Conservation (phyloP, 2,329 filamentous ascomycete genomes). For the Talaromyces sp. region DNA sequence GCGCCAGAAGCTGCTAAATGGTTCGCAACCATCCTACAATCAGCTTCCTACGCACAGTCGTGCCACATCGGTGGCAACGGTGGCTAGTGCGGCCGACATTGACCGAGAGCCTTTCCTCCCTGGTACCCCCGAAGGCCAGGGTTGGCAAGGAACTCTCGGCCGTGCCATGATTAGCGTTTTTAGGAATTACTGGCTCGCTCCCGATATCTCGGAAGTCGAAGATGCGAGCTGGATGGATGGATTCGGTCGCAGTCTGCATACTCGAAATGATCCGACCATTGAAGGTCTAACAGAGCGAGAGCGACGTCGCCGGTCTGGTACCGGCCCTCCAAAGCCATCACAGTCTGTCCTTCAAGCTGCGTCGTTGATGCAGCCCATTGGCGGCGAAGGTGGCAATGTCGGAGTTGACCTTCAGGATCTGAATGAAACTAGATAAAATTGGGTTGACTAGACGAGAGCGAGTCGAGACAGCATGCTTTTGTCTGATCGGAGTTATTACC, state of each 20-base stretch:
- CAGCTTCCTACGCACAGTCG: conserved; percentile 41
- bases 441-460: neutral
- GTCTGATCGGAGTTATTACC: neutral
- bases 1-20: conserved; percentile 62
- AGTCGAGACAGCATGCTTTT: neutral
- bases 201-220: conserved; percentile 44
- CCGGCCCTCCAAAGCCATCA: conserved; percentile 50
- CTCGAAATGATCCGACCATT: conserved; percentile 41
- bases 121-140: conserved; percentile 69
- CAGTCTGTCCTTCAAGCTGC: conserved; percentile 35
- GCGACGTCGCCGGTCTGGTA: conserved; percentile 59
- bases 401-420: conserved; percentile 38
- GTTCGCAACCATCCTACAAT: conserved; percentile 40
- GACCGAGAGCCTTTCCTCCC: conserved; percentile 66
- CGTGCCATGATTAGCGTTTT: conserved; percentile 72
- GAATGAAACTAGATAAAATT: conserved; percentile 30
- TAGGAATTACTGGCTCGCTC: conserved; percentile 74
- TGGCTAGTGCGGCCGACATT: conserved; percentile 44
- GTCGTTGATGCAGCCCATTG: conserved; percentile 32
- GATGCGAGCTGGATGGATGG: conserved; percentile 66
- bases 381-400: conserved; percentile 25
- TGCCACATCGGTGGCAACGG: conserved; percentile 46
- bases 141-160: conserved; percentile 76
- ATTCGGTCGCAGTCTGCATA: conserved; percentile 46
- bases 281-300: conserved; percentile 53